A percentile compares a stretch with the other conserved stretches of the same genome.
phyloP scores from a whole-genome alignment of 2,329 filamentous ascomycete genomes.

The Aspergillus brunneoviolaceus region DNA sequence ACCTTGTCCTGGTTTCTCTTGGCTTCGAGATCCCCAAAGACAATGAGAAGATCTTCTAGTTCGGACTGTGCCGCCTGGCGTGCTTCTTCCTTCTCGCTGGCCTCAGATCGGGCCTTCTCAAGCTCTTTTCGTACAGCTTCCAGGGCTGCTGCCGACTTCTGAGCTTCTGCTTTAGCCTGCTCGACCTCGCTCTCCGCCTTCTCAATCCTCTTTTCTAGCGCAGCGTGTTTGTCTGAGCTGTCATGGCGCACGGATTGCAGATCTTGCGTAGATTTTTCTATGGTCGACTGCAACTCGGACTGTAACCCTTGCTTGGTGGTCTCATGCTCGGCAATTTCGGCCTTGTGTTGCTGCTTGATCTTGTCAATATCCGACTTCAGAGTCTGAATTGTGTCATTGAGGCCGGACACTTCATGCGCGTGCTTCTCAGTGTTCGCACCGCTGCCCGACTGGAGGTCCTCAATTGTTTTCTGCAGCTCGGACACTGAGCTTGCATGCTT shows the following conservation, averaged over 20 bases:
- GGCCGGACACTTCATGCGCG: conserved; percentile 59
- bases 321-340: conserved; percentile 60
- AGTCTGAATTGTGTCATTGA: conserved; percentile 56
- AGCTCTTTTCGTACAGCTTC: conserved; percentile 43
- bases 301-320: conserved; percentile 60
- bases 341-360: conserved; percentile 61
- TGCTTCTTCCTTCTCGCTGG: conserved; percentile 58
- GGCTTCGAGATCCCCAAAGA: conserved; percentile 77
- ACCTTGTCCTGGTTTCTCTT: conserved; percentile 76
- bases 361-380: conserved; percentile 52
- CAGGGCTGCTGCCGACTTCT: conserved; percentile 53
- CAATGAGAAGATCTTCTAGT: conserved; percentile 76
- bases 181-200: conserved; percentile 30
- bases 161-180: conserved; percentile 42
- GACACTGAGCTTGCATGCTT: conserved; percentile 58
- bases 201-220: conserved; percentile 54
- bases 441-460: conserved; percentile 52
- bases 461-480: conserved; percentile 59
- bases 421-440: conserved; percentile 48
- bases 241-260: conserved; percentile 57
- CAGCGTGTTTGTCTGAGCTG: conserved; percentile 44
- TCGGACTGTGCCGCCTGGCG: conserved; percentile 67
- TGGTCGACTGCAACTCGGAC: conserved; percentile 49
- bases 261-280: conserved; percentile 52
- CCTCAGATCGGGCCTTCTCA: conserved; percentile 33